Evolutionary conservation across 805 yeast genomes (phyloP).

Genomic region (Cyberlindnera xishuangbannaensis): DNA sequence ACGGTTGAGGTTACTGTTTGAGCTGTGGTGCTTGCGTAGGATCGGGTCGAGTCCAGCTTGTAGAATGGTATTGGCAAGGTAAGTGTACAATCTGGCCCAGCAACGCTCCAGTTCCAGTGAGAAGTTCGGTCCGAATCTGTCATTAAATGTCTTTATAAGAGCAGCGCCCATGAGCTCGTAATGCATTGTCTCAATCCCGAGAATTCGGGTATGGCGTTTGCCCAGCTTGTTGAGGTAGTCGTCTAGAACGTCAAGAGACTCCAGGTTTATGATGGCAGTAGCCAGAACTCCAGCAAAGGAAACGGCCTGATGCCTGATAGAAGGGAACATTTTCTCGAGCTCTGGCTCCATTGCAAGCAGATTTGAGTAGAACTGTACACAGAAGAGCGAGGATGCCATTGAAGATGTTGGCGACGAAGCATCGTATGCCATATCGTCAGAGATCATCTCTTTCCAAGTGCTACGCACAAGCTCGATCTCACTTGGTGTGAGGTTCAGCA

Average conservation of each 20-base stretch:
- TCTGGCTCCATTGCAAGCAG: constrained; percentile 54
- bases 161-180: constrained; percentile 74
- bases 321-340: constrained; percentile 63
- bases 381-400: constrained; percentile 56
- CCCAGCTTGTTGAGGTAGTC: constrained; percentile 60
- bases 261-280: constrained; percentile 59
- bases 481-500: constrained; percentile 25
- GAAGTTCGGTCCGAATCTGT: constrained; percentile 48
- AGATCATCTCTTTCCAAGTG: constrained; percentile 34
- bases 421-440: constrained; percentile 26
- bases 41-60: constrained; percentile 42
- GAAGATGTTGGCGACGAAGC: constrained; percentile 18
- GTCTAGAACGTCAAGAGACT: constrained; percentile 50
- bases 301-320: constrained; percentile 71
- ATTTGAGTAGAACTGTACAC: constrained; percentile 72
- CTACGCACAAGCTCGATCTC: constrained; percentile 31
- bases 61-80: constrained; percentile 59
- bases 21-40: constrained; percentile 20
- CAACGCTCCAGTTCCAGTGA: constrained; percentile 57
- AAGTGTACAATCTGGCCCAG: constrained; percentile 67
- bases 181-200: constrained; percentile 64
- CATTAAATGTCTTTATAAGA: constrained; percentile 59
- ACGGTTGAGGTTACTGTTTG: constrained; percentile 8
- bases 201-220: constrained; percentile 66
- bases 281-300: constrained; percentile 76